Evolutionary conservation across 2,329 filamentous ascomycete genomes (phyloP).

Genomic region (Byssochlamys sp.): DNA sequence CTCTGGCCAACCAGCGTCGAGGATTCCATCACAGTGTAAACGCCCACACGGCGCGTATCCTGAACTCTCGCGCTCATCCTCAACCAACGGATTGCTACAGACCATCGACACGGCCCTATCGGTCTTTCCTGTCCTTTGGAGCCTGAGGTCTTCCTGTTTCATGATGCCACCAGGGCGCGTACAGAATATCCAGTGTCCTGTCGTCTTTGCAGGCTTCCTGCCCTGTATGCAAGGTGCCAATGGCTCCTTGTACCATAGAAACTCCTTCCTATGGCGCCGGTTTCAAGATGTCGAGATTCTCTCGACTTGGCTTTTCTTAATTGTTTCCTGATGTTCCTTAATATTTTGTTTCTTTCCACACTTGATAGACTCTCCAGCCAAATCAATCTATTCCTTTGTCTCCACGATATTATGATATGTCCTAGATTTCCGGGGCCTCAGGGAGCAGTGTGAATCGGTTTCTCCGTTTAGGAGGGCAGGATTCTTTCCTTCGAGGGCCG

Average conservation of each 20-base stretch:
- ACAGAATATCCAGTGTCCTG: slow-evolving; percentile 10
- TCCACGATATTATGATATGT: slow-evolving; percentile 7
- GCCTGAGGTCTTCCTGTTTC: slow-evolving; percentile 17
- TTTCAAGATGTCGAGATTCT: slow-evolving; percentile 8
- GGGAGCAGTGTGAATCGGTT: slow-evolving; percentile 6
- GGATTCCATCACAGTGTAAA: slow-evolving; percentile 6
- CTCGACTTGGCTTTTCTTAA: slow-evolving; percentile 1
- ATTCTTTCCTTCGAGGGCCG: slow-evolving; percentile 1
- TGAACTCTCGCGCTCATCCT: slow-evolving; percentile 3
- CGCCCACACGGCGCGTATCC: slow-evolving; percentile 17
- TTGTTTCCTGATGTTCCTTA: neutral
- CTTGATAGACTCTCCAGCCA: neutral
- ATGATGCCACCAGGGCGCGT: slow-evolving; percentile 17
- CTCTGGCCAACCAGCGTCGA: neutral
- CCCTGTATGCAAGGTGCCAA: neutral
- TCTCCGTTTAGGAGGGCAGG: slow-evolving; percentile 5
- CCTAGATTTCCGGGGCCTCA: slow-evolving; percentile 1
- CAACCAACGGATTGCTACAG: slow-evolving; percentile 2
- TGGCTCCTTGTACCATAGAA: neutral
- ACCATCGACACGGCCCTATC: slow-evolving; percentile 6
- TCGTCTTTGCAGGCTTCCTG: slow-evolving; percentile 14
- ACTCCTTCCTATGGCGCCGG: neutral
- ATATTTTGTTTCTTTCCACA: neutral
- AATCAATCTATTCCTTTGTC: neutral
- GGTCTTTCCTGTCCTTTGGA: neutral